A percentile compares a stretch with the other conserved stretches of the same genome.
phyloP scores from a whole-genome alignment of 2,329 filamentous ascomycete species.

The Neonectria sp. region DNA sequence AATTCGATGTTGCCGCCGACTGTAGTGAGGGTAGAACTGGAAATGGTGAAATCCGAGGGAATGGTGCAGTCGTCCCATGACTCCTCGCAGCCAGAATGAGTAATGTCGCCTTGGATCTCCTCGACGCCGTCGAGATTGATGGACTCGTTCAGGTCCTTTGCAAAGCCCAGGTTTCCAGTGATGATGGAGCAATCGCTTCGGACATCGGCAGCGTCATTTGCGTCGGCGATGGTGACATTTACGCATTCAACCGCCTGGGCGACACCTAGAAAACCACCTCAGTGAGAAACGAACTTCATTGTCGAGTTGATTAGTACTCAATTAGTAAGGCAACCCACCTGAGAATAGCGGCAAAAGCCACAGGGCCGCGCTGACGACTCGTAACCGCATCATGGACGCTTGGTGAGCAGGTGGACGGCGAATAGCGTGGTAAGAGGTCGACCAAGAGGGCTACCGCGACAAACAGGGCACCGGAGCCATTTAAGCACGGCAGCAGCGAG shows the following conservation, averaged over 20 bases:
- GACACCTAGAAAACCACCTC: conserved; percentile 2
- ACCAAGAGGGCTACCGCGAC: neutral
- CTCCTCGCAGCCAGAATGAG: conserved; percentile 15
- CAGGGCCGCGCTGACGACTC: conserved; percentile 9
- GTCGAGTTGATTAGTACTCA: neutral
- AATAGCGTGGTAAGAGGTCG: neutral
- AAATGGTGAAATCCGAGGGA: conserved; percentile 26
- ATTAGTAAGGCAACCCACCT: conserved; percentile 7
- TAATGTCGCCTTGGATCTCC: conserved; percentile 26
- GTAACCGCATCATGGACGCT: conserved; percentile 15
- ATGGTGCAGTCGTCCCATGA: conserved; percentile 11
- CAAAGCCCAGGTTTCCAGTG: conserved; percentile 22
- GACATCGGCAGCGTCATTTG: conserved; percentile 28
- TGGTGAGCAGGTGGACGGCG: conserved; percentile 1
- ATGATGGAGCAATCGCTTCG: conserved; percentile 32
- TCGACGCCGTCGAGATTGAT: conserved; percentile 36
- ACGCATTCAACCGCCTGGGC: conserved; percentile 19
- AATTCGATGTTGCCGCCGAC: conserved; percentile 28
- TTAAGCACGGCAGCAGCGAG: neutral
- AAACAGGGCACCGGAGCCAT: neutral
- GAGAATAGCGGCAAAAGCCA: conserved; percentile 19
- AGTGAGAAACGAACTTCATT: neutral
- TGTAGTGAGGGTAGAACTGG: conserved; percentile 30
- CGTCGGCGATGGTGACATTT: conserved; percentile 34
- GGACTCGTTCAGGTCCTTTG: conserved; percentile 13